phyloP scores from a whole-genome alignment of 345 rosid genomes.

The Aquilaria sinensis region DNA sequence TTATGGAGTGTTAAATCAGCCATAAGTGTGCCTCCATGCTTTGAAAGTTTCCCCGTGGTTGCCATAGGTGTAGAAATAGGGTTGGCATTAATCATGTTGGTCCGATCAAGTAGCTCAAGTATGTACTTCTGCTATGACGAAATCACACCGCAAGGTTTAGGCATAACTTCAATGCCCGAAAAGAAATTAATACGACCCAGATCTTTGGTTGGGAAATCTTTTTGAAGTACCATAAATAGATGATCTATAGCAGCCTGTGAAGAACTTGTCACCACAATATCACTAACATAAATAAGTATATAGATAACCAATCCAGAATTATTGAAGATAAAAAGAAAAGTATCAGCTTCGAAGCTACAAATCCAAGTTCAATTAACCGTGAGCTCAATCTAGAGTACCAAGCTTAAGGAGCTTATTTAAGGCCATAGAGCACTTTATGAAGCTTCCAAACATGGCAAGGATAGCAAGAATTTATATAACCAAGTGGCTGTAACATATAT shows the following conservation, averaged over 20 bases:
- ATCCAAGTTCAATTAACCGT: neutral
- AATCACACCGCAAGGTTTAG: too few species aligned
- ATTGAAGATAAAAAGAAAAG: too few species aligned
- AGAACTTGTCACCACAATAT: too few species aligned
- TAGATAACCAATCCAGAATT: too few species aligned
- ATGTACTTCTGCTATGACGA: too few species aligned
- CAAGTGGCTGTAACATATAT: neutral
- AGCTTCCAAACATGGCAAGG: neutral
- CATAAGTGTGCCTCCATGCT: neutral
- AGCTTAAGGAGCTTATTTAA: neutral
- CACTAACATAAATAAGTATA: neutral
- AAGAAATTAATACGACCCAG: too few species aligned
- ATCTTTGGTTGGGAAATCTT: too few species aligned
- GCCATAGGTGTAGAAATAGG: neutral
- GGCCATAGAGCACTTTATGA: too few species aligned
- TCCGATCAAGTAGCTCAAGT: neutral
- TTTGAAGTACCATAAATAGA: too few species aligned
- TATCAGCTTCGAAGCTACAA: neutral
- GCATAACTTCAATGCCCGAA: too few species aligned
- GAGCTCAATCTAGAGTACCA: neutral
- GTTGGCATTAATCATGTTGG: neutral
- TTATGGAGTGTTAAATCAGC: neutral
- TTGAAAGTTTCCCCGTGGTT: neutral
- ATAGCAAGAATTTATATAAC: neutral
- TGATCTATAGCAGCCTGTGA: too few species aligned